Evolutionary conservation across 352 stramenopile genomes (phyloP).

Genomic region (Phytophthora europaea): DNA sequence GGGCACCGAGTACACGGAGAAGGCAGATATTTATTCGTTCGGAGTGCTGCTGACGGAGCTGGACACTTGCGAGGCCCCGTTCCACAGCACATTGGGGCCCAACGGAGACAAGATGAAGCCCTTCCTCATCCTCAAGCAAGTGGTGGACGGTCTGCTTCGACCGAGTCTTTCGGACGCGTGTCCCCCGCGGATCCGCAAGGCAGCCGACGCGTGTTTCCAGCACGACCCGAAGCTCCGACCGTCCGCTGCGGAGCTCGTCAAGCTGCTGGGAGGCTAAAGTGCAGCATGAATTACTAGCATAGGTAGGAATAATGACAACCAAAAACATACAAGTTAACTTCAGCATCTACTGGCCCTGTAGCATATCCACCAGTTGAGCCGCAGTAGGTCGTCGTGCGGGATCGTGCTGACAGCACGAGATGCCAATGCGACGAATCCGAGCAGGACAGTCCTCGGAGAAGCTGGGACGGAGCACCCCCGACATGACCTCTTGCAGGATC

Average conservation of each 20-base stretch:
- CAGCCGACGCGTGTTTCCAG: constrained; percentile 56
- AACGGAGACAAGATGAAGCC: constrained; percentile 50
- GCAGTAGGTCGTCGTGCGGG: constrained; percentile 36
- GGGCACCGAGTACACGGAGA: constrained; percentile 62
- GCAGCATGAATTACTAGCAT: not conserved
- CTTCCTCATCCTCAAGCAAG: constrained; percentile 58
- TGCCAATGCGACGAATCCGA: constrained; percentile 46
- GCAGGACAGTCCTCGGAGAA: constrained; percentile 54
- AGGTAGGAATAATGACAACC: not conserved
- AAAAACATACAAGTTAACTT: not conserved
- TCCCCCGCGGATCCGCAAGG: constrained; percentile 45
- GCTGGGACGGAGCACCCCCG: constrained; percentile 50
- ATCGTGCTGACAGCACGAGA: constrained; percentile 53
- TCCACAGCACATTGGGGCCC: constrained; percentile 22
- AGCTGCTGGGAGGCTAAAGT: constrained; percentile 48
- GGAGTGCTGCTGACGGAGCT: constrained; percentile 64
- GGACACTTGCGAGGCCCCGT: constrained; percentile 54
- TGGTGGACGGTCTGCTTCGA: constrained; percentile 55
- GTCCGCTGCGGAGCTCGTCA: constrained; percentile 46
- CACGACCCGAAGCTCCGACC: constrained; percentile 51
- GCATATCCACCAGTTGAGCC: constrained; percentile 25
- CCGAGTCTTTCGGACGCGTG: constrained; percentile 53
- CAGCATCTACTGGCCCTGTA: constrained; percentile 22
- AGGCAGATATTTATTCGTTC: constrained; percentile 84
- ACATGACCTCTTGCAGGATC: constrained; percentile 55